Evolutionary conservation across 495 filamentous ascomycete genomes (phyloP).

Genomic region (Cercophora scortea): DNA sequence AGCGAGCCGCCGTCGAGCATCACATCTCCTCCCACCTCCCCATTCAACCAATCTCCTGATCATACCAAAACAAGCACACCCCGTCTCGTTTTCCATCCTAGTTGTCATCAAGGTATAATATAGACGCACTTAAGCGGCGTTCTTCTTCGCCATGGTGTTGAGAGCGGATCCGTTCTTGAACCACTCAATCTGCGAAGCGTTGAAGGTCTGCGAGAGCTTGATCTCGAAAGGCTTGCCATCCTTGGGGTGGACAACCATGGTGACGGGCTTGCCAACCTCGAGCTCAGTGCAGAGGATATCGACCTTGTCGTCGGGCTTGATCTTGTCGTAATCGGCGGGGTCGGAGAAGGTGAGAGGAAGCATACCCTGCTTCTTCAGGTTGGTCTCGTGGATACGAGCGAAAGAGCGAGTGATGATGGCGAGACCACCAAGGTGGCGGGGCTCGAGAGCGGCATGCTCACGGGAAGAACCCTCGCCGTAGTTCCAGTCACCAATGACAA

Average conservation of each 20-base stretch:
- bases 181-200: conserved; percentile 94
- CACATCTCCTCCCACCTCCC: conserved; percentile 8
- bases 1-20: conserved; percentile 12
- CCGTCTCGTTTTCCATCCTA: too few species aligned
- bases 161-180: conserved; percentile 94
- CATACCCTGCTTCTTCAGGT: conserved; percentile 99
- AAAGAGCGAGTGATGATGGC: conserved; percentile 95
- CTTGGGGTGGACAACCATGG: conserved; percentile 83
- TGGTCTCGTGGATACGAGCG: conserved; percentile 99
- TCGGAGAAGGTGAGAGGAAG: conserved; percentile 92
- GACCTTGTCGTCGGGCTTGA: conserved; percentile 85
- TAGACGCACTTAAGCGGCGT: conserved; percentile 7
- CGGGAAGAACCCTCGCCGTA: conserved; percentile 96
- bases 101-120: too few species aligned
- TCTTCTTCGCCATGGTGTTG: conserved; percentile 88
- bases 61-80: conserved; percentile 8
- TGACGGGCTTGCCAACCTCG: conserved; percentile 89
- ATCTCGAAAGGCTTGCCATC: conserved; percentile 72
- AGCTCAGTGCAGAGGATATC: conserved; percentile 87
- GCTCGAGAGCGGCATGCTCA: conserved; percentile 97
- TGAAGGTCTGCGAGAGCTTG: conserved; percentile 90
- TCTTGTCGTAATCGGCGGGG: conserved; percentile 96
- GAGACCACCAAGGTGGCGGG: conserved; percentile 91
- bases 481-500: conserved; percentile 99
- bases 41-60: conserved; percentile 9